Evolutionary conservation across 371 early-diverging fungal species (phyloP).

Genomic region (Dichotomocladium elegans): DNA sequence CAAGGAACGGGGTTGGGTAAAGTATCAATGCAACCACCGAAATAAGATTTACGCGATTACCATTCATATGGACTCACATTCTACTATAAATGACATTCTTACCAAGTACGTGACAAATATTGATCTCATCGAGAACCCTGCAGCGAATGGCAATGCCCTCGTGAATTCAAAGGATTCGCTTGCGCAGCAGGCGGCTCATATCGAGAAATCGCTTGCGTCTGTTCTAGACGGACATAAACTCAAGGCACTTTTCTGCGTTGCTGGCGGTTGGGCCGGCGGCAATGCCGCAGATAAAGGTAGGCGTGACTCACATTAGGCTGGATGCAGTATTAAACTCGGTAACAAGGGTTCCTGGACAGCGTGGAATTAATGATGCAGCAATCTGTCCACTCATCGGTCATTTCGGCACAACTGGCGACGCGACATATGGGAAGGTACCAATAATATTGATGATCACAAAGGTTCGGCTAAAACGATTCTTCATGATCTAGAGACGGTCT

Average conservation of each 20-base stretch:
- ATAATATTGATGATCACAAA: too few relatives aligned
- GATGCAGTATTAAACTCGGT: too few relatives aligned
- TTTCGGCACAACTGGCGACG: constrained; percentile 82
- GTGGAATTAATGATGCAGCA: constrained; percentile 78
- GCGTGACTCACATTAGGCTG: not conserved
- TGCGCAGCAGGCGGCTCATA: constrained; percentile 57
- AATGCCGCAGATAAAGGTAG: constrained; percentile 70
- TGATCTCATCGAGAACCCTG: constrained; percentile 70
- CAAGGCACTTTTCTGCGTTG: constrained; percentile 87
- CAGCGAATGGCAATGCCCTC: constrained; percentile 72
- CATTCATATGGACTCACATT: too few relatives aligned
- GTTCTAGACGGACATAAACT: constrained; percentile 49
- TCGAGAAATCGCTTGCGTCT: constrained; percentile 33
- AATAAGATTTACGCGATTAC: not conserved
- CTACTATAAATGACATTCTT: not conserved
- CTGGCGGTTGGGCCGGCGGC: constrained; percentile 98
- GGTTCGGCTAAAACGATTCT: not conserved
- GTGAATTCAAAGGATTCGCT: constrained; percentile 41
- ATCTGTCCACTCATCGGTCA: constrained; percentile 78
- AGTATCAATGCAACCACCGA: not conserved
- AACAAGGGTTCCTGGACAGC: constrained; percentile 70
- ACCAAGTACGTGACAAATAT: constrained; percentile 73
- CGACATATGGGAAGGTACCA: constrained; percentile 67
- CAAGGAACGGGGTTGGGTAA: constrained; percentile 70
- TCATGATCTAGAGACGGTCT: constrained; percentile 59